Conservation (phyloP, 2,329 filamentous ascomycete genomes). For the Talaromyces piceae region DNA sequence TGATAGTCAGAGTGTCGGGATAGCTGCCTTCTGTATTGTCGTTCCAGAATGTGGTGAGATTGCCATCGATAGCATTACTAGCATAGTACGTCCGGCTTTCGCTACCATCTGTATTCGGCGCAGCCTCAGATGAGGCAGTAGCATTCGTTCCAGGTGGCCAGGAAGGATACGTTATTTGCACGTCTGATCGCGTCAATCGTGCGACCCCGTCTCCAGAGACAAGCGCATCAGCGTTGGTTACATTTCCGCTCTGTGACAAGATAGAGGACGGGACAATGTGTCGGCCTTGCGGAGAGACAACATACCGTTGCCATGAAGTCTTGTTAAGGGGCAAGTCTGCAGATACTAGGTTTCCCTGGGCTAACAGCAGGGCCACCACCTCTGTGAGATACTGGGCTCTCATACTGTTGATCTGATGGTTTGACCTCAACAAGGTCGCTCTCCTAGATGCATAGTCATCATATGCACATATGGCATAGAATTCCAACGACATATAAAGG, state of each 20-base stretch:
- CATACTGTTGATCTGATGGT: no score
- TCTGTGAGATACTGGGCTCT: neutral
- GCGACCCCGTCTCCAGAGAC: neutral
- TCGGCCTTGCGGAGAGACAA: neutral
- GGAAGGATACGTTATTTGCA: neutral
- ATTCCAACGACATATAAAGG: no score
- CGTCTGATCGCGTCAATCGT: neutral
- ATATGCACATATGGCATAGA: no score
- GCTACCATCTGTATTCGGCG: neutral
- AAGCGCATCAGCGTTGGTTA: neutral
- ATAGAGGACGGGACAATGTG: neutral
- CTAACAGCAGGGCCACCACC: neutral
- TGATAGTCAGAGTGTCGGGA: neutral
- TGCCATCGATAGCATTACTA: slow-evolving; percentile 1
- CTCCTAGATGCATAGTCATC: no score
- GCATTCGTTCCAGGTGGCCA: neutral
- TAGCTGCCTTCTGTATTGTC: neutral
- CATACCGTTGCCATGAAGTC: slow-evolving; percentile 3
- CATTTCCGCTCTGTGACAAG: neutral
- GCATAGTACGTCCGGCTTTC: neutral
- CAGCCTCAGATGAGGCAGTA: neutral
- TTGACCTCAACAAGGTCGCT: no score
- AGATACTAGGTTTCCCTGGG: neutral
- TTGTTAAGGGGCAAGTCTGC: neutral
- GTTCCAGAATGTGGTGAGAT: neutral